Evolutionary conservation across 2,329 filamentous ascomycete species (phyloP).

Genomic region (Nannizziopsis barbatae): DNA sequence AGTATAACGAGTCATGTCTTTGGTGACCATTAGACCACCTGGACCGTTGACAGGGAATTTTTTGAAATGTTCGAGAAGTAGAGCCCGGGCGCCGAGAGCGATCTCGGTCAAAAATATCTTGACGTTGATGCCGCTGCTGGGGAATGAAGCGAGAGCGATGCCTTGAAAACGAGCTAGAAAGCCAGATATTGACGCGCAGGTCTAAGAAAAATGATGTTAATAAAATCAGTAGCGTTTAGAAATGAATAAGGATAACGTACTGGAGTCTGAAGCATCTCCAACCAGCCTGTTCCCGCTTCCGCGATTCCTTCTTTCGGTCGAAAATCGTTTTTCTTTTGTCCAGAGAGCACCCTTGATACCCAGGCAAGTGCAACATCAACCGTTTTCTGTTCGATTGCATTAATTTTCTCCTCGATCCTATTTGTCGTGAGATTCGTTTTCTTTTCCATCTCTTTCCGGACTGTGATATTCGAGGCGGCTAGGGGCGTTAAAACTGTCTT

Average conservation of each 20-base stretch:
- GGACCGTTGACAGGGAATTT: slow-evolving; percentile 88
- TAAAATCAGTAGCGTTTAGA: background rate
- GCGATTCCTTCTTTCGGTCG: slow-evolving; percentile 66
- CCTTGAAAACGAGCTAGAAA: slow-evolving; percentile 63
- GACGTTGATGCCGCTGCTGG: slow-evolving; percentile 58
- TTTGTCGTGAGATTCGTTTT: slow-evolving; percentile 62
- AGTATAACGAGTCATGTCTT: slow-evolving; percentile 90
- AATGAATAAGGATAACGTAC: slow-evolving; percentile 22
- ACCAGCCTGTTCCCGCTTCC: slow-evolving; percentile 32
- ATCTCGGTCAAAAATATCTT: slow-evolving; percentile 74
- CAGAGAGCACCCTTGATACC: slow-evolving; percentile 58
- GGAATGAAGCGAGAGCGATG: slow-evolving; percentile 54
- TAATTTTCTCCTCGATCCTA: slow-evolving; percentile 75
- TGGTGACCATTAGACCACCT: slow-evolving; percentile 86
- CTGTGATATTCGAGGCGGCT: slow-evolving; percentile 78
- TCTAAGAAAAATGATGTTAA: slow-evolving; percentile 29
- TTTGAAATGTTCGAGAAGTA: slow-evolving; percentile 87
- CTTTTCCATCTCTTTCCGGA: slow-evolving; percentile 80
- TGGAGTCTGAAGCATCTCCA: slow-evolving; percentile 71
- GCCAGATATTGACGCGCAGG: slow-evolving; percentile 67
- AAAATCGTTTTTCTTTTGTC: slow-evolving; percentile 83
- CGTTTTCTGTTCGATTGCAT: slow-evolving; percentile 56
- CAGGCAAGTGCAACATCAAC: slow-evolving; percentile 66
- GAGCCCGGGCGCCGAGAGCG: slow-evolving; percentile 61
- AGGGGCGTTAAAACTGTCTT: slow-evolving; percentile 81